These are phyloP conservation scores for Suillus cothurnatus DNA, from an alignment of 768 basidiomycete genomes.

Conservation along the genomic window DNA sequence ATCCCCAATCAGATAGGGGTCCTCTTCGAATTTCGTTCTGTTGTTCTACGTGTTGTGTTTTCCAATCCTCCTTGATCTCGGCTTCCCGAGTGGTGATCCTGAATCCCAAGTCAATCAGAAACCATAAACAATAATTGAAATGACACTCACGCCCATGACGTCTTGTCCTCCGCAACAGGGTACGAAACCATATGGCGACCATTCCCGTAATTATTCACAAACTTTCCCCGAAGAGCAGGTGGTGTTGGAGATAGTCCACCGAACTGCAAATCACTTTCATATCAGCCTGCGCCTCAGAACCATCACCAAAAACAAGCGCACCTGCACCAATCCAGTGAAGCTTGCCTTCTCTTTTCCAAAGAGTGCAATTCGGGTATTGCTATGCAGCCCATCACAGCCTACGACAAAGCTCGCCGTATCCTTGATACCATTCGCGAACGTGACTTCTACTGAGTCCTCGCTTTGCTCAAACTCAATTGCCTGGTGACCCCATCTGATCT, in stretches of 20 bases:
- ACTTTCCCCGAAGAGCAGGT: conserved; percentile 15
- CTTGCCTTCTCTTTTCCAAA: conserved; percentile 38
- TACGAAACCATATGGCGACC: conserved; percentile 41
- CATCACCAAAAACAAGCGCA: conserved; percentile 14
- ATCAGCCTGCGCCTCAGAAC: neutral
- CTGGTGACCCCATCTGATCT: conserved; percentile 36
- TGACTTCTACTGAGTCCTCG: conserved; percentile 29
- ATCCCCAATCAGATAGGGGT: conserved; percentile 20
- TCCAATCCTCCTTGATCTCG: conserved; percentile 45
- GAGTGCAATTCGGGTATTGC: conserved; percentile 37
- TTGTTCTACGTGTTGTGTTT: conserved; percentile 33
- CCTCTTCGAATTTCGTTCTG: conserved; percentile 21
- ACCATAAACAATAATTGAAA: neutral
- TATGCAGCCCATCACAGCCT: conserved; percentile 49
- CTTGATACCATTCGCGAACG: conserved; percentile 37
- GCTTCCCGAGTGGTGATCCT: conserved; percentile 26
- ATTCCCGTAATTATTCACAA: conserved; percentile 38
- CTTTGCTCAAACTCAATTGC: conserved; percentile 36
- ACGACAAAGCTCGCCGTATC: conserved; percentile 42
- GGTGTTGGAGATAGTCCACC: conserved; percentile 37
- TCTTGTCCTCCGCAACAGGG: conserved; percentile 30
- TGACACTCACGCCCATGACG: conserved; percentile 41
- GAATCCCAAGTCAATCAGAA: neutral
- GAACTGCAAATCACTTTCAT: conserved; percentile 25
- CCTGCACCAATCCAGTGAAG: conserved; percentile 45